A percentile compares a stretch with the other conserved stretches of the same genome.
Evolutionary conservation across 1,284 basidiomycete genomes (phyloP).

Genomic region (Rhodotorula sp.): DNA sequence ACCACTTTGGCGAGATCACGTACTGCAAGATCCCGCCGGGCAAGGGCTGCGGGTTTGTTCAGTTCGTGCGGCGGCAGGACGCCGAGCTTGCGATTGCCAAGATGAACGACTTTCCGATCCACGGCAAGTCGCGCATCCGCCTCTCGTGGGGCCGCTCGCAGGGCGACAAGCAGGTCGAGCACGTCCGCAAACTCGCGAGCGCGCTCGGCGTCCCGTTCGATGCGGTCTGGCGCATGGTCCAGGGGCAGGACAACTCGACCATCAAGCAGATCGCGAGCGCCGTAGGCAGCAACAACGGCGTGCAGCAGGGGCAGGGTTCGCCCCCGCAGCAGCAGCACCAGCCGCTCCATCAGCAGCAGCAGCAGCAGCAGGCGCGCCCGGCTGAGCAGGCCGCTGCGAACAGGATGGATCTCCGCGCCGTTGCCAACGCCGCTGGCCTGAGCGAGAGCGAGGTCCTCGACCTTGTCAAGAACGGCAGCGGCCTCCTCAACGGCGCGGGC

Average conservation of each 20-base stretch:
- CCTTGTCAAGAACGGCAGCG: conserved; percentile 31
- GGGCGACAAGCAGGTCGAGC: conserved; percentile 48
- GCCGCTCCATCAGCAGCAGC: conserved; percentile 11
- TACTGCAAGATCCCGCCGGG: conserved; percentile 95
- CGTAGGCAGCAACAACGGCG: conserved; percentile 24
- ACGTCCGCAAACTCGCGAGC: conserved; percentile 45
- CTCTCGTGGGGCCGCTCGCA: conserved; percentile 91
- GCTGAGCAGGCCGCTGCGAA: background rate
- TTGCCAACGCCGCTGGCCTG: conserved; percentile 39
- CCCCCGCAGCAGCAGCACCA: conserved; percentile 6
- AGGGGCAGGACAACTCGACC: conserved; percentile 46
- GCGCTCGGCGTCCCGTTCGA: conserved; percentile 46
- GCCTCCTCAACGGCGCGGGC: background rate
- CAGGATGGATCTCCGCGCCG: conserved; percentile 36
- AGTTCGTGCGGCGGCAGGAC: conserved; percentile 86
- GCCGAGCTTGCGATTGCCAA: conserved; percentile 90
- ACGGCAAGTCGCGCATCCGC: conserved; percentile 77
- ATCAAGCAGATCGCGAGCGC: conserved; percentile 47
- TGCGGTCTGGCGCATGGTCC: conserved; percentile 46
- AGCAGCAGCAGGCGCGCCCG: conserved; percentile 5
- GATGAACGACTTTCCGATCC: conserved; percentile 94
- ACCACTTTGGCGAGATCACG: conserved; percentile 86
- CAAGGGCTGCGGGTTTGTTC: conserved; percentile 94
- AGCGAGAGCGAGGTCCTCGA: conserved; percentile 41
- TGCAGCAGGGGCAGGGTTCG: background rate